A percentile compares a stretch with the other conserved stretches of the same genome.
phyloP scores from a whole-genome alignment of 108 stramenopile genomes.

The Licmophora abbreviata region DNA sequence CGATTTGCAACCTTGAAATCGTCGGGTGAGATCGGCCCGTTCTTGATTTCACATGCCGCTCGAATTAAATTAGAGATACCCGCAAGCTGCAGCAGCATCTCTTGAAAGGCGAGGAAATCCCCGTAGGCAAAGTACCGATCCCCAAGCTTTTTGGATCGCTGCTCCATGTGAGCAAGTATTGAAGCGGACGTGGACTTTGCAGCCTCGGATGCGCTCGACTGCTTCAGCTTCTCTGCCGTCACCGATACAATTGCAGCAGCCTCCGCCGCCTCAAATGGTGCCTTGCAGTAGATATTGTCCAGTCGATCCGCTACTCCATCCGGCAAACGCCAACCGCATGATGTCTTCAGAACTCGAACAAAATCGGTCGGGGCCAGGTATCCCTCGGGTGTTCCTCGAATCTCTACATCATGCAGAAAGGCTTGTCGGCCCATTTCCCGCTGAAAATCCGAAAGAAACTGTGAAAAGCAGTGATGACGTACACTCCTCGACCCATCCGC shows the following conservation, averaged over 20 bases:
- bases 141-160: slow-evolving; percentile 9
- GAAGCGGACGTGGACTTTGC: slow-evolving; percentile 6
- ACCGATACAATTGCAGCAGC: slow-evolving; percentile 10
- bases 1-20: slow-evolving; percentile 52
- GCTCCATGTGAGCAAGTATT: slow-evolving; percentile 14
- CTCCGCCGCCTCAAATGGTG: slow-evolving; percentile 10
- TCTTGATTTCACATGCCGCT: slow-evolving; percentile 27
- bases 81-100: slow-evolving; percentile 28
- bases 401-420: slow-evolving; percentile 20
- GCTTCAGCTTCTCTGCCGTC: slow-evolving; percentile 8
- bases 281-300: slow-evolving; percentile 14
- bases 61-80: slow-evolving; percentile 37
- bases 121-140: slow-evolving; percentile 22
- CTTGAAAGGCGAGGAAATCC: slow-evolving; percentile 41
- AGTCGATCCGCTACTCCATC: slow-evolving; percentile 23
- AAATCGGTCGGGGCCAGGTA: slow-evolving; percentile 25
- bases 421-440: slow-evolving; percentile 42
- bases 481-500: slow-evolving; percentile 16
- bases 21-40: slow-evolving; percentile 40
- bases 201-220: slow-evolving; percentile 6
- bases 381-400: slow-evolving; percentile 10
- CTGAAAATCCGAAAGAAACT: slow-evolving; percentile 45
- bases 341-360: slow-evolving; percentile 24
- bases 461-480: slow-evolving; percentile 28
- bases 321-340: slow-evolving; percentile 36